phyloP scores from a whole-genome alignment of 192 early-diverging fungal genomes.

The Phycomyces nitens region DNA sequence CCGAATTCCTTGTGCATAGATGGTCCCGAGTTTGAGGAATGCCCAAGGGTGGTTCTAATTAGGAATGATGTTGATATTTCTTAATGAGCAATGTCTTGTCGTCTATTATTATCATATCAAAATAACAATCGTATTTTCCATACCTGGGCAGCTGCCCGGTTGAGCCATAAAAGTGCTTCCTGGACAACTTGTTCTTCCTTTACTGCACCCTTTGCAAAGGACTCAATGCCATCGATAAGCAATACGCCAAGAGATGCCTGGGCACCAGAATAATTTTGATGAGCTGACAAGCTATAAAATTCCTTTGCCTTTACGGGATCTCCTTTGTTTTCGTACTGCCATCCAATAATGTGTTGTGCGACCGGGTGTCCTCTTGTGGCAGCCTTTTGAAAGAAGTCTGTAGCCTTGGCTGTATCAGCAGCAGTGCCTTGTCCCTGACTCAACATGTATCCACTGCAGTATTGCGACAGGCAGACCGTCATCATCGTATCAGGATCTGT shows the following conservation, averaged over 20 bases:
- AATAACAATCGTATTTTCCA: background rate
- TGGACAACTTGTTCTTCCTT: background rate
- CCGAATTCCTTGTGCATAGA: background rate
- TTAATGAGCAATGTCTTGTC: no score
- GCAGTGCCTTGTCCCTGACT: constrained; percentile 16
- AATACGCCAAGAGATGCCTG: constrained; percentile 25
- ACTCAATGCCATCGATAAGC: constrained; percentile 15
- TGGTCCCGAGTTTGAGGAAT: background rate
- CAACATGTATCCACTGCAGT: constrained; percentile 17
- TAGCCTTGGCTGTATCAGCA: constrained; percentile 16
- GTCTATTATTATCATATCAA: no score
- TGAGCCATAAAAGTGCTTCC: background rate
- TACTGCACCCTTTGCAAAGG: background rate
- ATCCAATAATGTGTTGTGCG: background rate
- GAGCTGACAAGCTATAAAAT: constrained; percentile 19
- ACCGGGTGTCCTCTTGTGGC: background rate
- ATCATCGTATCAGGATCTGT: background rate
- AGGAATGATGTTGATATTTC: no score
- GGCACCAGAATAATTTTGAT: constrained; percentile 25
- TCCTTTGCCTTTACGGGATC: constrained; percentile 1
- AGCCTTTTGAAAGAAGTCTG: constrained; percentile 3
- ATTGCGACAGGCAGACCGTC: constrained; percentile 6
- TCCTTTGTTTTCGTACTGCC: background rate
- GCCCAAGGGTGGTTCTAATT: background rate
- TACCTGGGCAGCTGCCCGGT: background rate